These are phyloP conservation scores for Claviceps lovelessii DNA, from an alignment of 2,329 filamentous ascomycete genomes.

Conservation along the genomic window DNA sequence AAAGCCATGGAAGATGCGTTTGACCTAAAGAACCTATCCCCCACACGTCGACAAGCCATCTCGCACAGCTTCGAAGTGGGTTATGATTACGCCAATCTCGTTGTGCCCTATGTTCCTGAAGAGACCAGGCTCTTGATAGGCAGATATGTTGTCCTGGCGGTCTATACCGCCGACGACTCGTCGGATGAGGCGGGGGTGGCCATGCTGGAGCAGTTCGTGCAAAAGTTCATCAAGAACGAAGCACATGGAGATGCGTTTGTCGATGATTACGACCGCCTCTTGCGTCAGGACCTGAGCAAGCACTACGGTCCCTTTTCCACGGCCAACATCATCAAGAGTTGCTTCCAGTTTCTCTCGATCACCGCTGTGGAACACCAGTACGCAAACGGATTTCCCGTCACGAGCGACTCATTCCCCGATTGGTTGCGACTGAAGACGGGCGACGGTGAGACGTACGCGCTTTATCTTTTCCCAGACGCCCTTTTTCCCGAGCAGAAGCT, in stretches of 20 bases:
- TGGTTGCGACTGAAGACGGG: neutral
- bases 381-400: neutral
- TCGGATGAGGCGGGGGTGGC: neutral
- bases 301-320: neutral
- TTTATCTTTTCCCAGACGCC: neutral
- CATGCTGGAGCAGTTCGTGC: neutral
- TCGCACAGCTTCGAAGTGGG: neutral
- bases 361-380: neutral
- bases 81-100: neutral
- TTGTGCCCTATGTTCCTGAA: neutral
- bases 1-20: neutral
- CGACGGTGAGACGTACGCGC: neutral
- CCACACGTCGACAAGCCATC: neutral
- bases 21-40: neutral
- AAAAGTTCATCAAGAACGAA: neutral
- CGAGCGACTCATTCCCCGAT: neutral
- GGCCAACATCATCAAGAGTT: neutral
- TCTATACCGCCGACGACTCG: neutral
- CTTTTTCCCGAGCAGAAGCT: neutral
- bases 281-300: neutral
- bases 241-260: neutral
- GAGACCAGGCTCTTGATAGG: neutral
- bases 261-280: neutral
- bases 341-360: neutral
- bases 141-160: neutral